These are phyloP conservation scores for Nakazawaea wyomingensis DNA, from an alignment of 805 yeast species.

Conservation along the genomic window DNA sequence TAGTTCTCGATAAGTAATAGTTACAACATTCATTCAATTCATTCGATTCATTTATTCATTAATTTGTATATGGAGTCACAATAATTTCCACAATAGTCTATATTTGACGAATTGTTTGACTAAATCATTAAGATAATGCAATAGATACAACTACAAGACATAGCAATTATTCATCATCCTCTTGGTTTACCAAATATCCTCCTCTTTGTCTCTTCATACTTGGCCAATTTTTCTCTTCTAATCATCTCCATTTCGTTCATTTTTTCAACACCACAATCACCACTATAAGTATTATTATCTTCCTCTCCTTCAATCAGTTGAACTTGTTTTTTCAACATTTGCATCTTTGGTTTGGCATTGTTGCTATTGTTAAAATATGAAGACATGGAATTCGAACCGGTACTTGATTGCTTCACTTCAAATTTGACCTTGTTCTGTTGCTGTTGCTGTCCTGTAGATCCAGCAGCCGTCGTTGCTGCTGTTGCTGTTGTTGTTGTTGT, in stretches of 20 bases:
- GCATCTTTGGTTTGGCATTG: background rate
- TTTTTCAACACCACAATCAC: background rate
- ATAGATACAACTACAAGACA: no score
- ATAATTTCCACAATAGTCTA: no score
- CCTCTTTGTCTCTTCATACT: slow-evolving; percentile 1
- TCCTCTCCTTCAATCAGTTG: background rate
- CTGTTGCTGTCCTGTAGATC: no score
- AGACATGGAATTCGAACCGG: slow-evolving; percentile 3
- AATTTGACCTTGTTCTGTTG: background rate
- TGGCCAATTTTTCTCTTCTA: background rate
- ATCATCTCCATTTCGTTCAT: background rate
- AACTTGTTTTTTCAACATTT: background rate
- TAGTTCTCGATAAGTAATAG: no score
- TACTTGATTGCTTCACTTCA: background rate
- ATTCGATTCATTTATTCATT: no score
- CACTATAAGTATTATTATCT: background rate
- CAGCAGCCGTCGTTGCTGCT: background rate
- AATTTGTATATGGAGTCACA: no score
- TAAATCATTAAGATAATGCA: no score
- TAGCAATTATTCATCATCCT: no score
- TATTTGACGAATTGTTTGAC: no score
- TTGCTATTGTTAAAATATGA: background rate
- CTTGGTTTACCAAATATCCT: background rate
- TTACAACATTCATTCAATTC: no score
- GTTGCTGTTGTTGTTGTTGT: background rate